Conservation (phyloP, 352 stramenopile species). For the Aphanomyces astaci region DNA sequence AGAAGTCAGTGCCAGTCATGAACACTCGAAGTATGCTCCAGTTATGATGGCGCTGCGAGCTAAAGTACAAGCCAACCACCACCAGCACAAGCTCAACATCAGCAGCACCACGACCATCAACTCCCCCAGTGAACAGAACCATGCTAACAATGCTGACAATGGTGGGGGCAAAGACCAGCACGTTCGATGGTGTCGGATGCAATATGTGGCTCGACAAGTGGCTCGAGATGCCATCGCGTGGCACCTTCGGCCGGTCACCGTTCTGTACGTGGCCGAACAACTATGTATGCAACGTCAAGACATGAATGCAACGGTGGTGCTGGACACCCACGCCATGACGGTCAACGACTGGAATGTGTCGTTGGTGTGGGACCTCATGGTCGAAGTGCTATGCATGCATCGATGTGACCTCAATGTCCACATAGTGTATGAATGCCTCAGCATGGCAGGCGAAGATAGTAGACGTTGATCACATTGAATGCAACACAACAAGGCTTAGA, state of each 20-base stretch:
- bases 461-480: background rate
- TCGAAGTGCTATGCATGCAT: background rate
- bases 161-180: background rate
- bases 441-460: background rate
- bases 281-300: background rate
- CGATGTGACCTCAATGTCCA: background rate
- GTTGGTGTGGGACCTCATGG: background rate
- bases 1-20: background rate
- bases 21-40: background rate
- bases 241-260: background rate
- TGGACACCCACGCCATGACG: background rate
- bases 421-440: background rate
- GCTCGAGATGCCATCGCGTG: background rate
- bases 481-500: too few species aligned
- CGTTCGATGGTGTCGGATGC: background rate
- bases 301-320: background rate
- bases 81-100: too few species aligned
- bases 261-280: background rate
- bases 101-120: too few species aligned
- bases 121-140: too few species aligned
- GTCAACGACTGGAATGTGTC: conserved; percentile 3
- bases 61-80: background rate
- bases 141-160: too few species aligned
- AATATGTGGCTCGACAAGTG: conserved; percentile 13
- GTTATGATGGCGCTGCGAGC: background rate